phyloP scores from a whole-genome alignment of 768 basidiomycete species.

The Strobilomyces echinocephalus region DNA sequence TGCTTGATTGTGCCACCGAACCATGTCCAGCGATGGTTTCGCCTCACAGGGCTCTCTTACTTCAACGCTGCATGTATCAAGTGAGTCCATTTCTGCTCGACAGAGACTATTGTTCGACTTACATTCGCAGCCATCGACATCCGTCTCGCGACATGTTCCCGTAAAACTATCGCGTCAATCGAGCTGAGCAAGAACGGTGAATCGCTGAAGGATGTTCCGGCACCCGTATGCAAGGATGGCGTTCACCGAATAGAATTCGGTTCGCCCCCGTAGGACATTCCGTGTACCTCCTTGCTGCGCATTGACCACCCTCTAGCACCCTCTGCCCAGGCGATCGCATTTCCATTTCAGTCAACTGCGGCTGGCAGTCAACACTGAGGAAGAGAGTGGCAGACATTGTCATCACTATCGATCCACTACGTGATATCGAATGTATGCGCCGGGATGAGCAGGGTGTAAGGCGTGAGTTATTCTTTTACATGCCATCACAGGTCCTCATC shows the following conservation, averaged over 20 bases:
- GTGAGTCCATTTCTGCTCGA: background rate
- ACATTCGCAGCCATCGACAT: slow-evolving; percentile 1
- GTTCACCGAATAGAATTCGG: background rate
- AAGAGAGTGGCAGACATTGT: background rate
- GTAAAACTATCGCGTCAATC: background rate
- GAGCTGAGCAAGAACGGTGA: background rate
- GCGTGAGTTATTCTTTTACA: slow-evolving; percentile 3
- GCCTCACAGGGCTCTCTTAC: background rate
- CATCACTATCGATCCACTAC: background rate
- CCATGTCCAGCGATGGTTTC: background rate
- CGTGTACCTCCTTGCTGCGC: background rate
- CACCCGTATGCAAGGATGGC: background rate
- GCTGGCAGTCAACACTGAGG: background rate
- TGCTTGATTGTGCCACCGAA: background rate
- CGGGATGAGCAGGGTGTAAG: too few species aligned
- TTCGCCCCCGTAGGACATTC: background rate
- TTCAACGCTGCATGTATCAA: background rate
- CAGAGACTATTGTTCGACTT: background rate
- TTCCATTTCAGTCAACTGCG: background rate
- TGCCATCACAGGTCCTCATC: background rate
- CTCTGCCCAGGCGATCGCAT: background rate
- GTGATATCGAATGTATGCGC: too few species aligned
- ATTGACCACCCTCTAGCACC: background rate
- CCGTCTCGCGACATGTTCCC: slow-evolving; percentile 5
- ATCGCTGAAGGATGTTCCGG: background rate